Conservation (phyloP, 805 yeast genomes). For the Komagataella phaffii region DNA sequence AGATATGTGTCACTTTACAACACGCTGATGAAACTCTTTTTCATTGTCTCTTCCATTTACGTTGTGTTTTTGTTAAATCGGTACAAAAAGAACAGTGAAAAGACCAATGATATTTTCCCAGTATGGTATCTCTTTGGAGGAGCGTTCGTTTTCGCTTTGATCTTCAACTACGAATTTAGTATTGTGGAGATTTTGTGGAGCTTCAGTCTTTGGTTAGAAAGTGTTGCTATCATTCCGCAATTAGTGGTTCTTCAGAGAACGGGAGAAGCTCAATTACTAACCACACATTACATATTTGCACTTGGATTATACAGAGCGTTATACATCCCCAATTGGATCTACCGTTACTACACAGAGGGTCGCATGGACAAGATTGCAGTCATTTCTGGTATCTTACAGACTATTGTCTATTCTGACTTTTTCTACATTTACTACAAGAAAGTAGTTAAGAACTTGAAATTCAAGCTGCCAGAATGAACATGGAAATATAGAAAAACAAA, state of each 20-base stretch:
- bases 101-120: conserved; percentile 63
- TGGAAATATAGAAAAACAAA: neutral
- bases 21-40: conserved; percentile 68
- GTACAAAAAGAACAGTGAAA: conserved; percentile 41
- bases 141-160: conserved; percentile 36
- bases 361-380: conserved; percentile 60
- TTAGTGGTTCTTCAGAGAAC: conserved; percentile 79
- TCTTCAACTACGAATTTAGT: conserved; percentile 56
- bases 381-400: conserved; percentile 74
- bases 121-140: conserved; percentile 58
- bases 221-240: conserved; percentile 88
- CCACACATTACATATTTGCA: conserved; percentile 88
- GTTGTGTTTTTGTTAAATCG: conserved; percentile 56
- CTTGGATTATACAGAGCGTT: conserved; percentile 82
- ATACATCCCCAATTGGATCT: conserved; percentile 91
- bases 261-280: conserved; percentile 78
- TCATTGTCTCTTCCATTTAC: conserved; percentile 62
- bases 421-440: conserved; percentile 79
- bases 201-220: conserved; percentile 85
- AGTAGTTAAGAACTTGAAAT: conserved; percentile 69
- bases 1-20: conserved; percentile 60
- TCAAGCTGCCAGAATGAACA: conserved; percentile 34
- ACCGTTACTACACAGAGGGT: conserved; percentile 59
- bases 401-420: conserved; percentile 85
- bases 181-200: conserved; percentile 67